Conservation (phyloP, 2,329 filamentous ascomycete species). For the Madurella mycetomatis region DNA sequence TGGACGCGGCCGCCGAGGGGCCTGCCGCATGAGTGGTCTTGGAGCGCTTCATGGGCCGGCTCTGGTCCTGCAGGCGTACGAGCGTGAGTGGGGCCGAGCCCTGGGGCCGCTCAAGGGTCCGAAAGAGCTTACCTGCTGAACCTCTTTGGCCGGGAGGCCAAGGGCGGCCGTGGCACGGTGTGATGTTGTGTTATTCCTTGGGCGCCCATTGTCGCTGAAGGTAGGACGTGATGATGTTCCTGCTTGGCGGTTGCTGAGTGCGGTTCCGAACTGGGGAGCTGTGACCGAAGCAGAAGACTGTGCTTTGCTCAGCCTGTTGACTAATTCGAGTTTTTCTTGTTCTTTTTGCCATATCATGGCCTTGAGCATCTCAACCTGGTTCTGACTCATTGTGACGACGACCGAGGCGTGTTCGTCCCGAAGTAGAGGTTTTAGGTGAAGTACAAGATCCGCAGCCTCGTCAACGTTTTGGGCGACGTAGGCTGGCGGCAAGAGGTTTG, state of each 20-base stretch:
- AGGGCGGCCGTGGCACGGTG: slow-evolving; percentile 18
- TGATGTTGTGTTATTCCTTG: slow-evolving; percentile 30
- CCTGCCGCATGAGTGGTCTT: slow-evolving; percentile 31
- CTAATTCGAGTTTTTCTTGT: slow-evolving; percentile 15
- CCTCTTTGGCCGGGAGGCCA: slow-evolving; percentile 2
- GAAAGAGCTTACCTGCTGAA: slow-evolving; percentile 18
- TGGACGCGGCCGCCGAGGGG: slow-evolving; percentile 34
- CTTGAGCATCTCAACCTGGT: slow-evolving; percentile 15
- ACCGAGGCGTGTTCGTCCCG: neutral
- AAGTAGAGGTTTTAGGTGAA: neutral
- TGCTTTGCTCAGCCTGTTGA: slow-evolving; percentile 17
- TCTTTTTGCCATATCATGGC: slow-evolving; percentile 15
- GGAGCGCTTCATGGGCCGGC: slow-evolving; percentile 30
- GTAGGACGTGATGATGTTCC: slow-evolving; percentile 18
- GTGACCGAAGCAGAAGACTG: slow-evolving; percentile 9
- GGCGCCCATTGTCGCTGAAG: slow-evolving; percentile 26
- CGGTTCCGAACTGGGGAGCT: slow-evolving; percentile 8
- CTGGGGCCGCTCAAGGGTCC: neutral
- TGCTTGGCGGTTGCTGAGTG: slow-evolving; percentile 29
- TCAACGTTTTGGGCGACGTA: neutral
- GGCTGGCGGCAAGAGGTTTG: neutral
- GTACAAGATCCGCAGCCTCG: neutral
- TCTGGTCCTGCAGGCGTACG: slow-evolving; percentile 13
- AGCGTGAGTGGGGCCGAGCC: slow-evolving; percentile 13
- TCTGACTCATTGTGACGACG: slow-evolving; percentile 16